These are phyloP conservation scores for Colletotrichum musae DNA, from an alignment of 2,329 filamentous ascomycete genomes.

Conservation along the genomic window DNA sequence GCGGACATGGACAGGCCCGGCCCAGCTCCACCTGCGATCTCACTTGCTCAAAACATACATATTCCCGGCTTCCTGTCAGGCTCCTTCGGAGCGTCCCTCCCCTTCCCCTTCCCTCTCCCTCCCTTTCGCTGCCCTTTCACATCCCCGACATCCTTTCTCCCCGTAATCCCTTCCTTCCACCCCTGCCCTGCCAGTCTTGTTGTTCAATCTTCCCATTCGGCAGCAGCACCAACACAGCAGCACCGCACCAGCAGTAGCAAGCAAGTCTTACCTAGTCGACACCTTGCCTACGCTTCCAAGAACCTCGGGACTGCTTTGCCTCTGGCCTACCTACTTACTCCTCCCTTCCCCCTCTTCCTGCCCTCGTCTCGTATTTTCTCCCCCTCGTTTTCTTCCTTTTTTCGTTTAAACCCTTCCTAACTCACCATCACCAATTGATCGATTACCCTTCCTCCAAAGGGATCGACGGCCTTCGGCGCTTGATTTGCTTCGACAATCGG, in stretches of 20 bases:
- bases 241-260: neutral
- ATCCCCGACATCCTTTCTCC: conserved; percentile 7
- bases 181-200: neutral
- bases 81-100: conserved; percentile 32
- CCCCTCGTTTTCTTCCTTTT: conserved; percentile 50
- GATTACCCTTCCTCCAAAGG: conserved; percentile 12
- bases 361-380: conserved; percentile 39
- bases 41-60: conserved; percentile 42
- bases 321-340: neutral
- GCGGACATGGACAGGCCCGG: neutral
- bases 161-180: conserved; percentile 5
- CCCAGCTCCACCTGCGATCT: conserved; percentile 30
- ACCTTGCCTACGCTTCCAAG: conserved; percentile 18
- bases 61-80: conserved; percentile 37
- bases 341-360: conserved; percentile 8
- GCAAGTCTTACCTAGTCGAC: conserved; percentile 7
- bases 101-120: conserved; percentile 15
- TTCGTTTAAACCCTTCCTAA: conserved; percentile 45
- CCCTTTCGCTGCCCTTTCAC: conserved; percentile 33
- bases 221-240: conserved; percentile 1
- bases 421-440: conserved; percentile 28
- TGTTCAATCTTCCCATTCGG: neutral
- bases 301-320: conserved; percentile 12
- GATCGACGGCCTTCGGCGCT: conserved; percentile 19
- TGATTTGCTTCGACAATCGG: conserved; percentile 9